phyloP scores from a whole-genome alignment of 805 yeast genomes.

The Schwanniomyces pseudopolymorphus region DNA sequence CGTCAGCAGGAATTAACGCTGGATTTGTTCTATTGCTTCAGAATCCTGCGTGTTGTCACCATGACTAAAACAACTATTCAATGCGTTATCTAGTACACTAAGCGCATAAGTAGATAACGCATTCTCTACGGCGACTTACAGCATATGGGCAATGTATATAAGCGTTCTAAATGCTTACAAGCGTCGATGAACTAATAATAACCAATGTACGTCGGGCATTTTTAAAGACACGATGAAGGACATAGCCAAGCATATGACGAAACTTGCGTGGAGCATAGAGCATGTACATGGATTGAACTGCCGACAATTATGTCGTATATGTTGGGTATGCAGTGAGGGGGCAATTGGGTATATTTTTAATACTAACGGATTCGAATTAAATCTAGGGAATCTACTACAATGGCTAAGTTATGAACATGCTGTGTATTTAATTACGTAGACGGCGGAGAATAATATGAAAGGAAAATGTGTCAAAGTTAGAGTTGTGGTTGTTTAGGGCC shows the following conservation, averaged over 20 bases:
- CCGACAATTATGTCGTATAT: too few relatives aligned
- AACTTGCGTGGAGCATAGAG: too few relatives aligned
- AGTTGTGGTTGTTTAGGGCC: too few relatives aligned
- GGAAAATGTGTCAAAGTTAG: not conserved
- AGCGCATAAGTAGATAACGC: not conserved
- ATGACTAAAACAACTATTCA: not conserved
- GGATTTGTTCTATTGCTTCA: not conserved
- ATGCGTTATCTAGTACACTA: too few relatives aligned
- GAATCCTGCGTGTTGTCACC: not conserved
- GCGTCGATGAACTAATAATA: not conserved
- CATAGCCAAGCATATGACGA: too few relatives aligned
- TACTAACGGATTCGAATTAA: too few relatives aligned
- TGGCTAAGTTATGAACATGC: not conserved
- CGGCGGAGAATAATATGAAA: not conserved
- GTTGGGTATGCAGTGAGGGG: too few relatives aligned
- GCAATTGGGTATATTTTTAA: too few relatives aligned
- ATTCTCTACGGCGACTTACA: not conserved
- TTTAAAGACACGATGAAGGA: too few relatives aligned
- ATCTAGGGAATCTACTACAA: too few relatives aligned
- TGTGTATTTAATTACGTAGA: not conserved
- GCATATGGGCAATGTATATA: not conserved
- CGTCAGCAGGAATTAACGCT: not conserved
- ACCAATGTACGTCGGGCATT: not conserved
- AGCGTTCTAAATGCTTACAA: too few relatives aligned
- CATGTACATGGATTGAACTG: too few relatives aligned